phyloP scores from a whole-genome alignment of 441 rosid genomes.

The Bocquillonia castaneifolia region DNA sequence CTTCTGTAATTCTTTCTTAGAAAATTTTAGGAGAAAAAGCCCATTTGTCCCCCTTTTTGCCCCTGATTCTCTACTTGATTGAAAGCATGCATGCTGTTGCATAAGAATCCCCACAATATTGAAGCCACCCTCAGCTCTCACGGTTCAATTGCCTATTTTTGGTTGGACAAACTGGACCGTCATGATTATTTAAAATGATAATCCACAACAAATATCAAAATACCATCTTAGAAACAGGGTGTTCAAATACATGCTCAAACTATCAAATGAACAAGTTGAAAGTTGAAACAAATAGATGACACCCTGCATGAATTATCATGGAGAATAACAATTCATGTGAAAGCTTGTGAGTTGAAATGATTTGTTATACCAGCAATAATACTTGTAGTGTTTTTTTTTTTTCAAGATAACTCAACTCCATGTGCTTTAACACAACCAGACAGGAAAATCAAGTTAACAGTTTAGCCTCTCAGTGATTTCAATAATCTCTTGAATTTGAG shows the following conservation, averaged over 20 bases:
- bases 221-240: no score
- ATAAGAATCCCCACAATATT: background rate
- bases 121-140: background rate
- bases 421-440: background rate
- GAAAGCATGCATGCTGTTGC: background rate
- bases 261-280: background rate
- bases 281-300: background rate
- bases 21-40: background rate
- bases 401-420: background rate
- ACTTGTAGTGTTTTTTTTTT: background rate
- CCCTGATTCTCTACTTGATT: background rate
- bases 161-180: background rate
- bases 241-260: background rate
- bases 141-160: background rate
- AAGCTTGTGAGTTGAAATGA: background rate
- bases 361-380: background rate
- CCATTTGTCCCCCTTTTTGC: background rate
- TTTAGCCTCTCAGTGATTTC: background rate
- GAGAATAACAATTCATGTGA: background rate
- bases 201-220: background rate
- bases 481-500: background rate
- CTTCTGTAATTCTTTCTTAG: background rate
- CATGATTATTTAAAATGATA: background rate
- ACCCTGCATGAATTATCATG: background rate
- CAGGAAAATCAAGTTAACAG: background rate